Conservation (phyloP, 2,329 filamentous ascomycete species). For the Aureobasidium subglaciale region DNA sequence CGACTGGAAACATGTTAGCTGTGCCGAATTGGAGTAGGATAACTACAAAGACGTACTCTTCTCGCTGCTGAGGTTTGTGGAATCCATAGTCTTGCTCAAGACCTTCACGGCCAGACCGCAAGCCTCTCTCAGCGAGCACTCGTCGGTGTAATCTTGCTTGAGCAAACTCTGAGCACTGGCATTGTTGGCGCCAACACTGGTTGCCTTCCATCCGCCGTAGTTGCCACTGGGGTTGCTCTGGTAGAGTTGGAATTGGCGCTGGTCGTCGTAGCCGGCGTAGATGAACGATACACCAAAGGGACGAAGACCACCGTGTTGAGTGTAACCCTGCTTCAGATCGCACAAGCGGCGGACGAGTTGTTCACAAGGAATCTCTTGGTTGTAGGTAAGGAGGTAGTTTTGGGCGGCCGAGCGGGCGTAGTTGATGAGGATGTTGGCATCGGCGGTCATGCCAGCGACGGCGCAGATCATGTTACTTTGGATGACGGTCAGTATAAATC, state of each 20-base stretch:
- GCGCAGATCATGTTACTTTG: conserved; percentile 99
- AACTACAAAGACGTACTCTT: conserved; percentile 64
- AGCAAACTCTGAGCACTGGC: conserved; percentile 92
- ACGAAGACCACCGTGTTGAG: conserved; percentile 94
- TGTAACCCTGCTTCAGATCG: conserved; percentile 98
- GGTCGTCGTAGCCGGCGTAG: conserved; percentile 95
- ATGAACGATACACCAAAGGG: conserved; percentile 99
- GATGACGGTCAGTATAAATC: neutral
- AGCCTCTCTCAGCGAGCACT: conserved; percentile 91
- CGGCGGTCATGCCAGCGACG: conserved; percentile 97
- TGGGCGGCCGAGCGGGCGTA: conserved; percentile 96
- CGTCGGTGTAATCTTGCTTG: conserved; percentile 99
- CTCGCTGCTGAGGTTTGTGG: conserved; percentile 95
- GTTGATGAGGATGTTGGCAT: conserved; percentile 99
- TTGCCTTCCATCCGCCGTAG: conserved; percentile 99
- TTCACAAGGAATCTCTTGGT: conserved; percentile 99
- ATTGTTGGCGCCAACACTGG: conserved; percentile 95
- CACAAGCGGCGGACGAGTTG: conserved; percentile 94
- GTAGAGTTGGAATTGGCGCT: conserved; percentile 96
- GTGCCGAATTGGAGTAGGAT: neutral
- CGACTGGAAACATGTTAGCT: conserved; percentile 52
- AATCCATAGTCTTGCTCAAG: conserved; percentile 99
- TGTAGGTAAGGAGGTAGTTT: conserved; percentile 96
- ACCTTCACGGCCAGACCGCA: conserved; percentile 98
- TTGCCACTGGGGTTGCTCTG: conserved; percentile 98